phyloP scores from a whole-genome alignment of 768 basidiomycete genomes.

The Asterophora lycoperdoides region DNA sequence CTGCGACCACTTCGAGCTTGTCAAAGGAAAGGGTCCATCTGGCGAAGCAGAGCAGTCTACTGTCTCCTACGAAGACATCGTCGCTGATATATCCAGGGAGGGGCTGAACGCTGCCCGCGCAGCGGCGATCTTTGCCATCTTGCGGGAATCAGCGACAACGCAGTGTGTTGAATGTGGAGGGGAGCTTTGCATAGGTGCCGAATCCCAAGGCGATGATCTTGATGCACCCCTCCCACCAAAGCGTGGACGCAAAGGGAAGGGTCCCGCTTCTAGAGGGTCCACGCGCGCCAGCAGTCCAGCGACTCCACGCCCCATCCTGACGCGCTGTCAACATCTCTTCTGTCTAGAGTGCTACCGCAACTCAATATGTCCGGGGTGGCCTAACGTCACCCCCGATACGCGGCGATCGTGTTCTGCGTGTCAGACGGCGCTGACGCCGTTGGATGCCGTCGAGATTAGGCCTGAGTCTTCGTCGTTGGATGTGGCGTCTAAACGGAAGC shows the following conservation, averaged over 20 bases:
- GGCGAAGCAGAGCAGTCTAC: constrained; percentile 38
- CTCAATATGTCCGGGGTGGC: constrained; percentile 79
- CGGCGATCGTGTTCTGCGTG: constrained; percentile 74
- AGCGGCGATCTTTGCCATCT: constrained; percentile 74
- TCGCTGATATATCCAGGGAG: constrained; percentile 67
- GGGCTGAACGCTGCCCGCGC: constrained; percentile 77
- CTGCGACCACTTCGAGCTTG: constrained; percentile 92
- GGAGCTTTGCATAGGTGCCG: constrained; percentile 59
- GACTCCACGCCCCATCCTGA: constrained; percentile 64
- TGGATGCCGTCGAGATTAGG: constrained; percentile 82
- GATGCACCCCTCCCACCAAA: constrained; percentile 48
- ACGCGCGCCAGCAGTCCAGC: constrained; percentile 75
- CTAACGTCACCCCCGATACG: constrained; percentile 56
- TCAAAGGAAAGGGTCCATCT: constrained; percentile 57
- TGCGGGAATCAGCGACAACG: constrained; percentile 83
- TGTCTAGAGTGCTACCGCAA: constrained; percentile 82
- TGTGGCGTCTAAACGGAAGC: constrained; percentile 53
- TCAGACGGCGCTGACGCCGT: constrained; percentile 56
- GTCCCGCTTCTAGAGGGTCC: constrained; percentile 53
- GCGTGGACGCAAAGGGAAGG: constrained; percentile 48
- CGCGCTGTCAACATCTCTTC: constrained; percentile 92
- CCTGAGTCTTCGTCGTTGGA: constrained; percentile 46
- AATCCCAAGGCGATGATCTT: constrained; percentile 47
- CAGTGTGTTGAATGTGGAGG: constrained; percentile 86
- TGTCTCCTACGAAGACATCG: constrained; percentile 74